A percentile compares a stretch with the other conserved stretches of the same genome.
Evolutionary conservation across 495 filamentous ascomycete genomes (phyloP).

Genomic region (Tirmania nivea): DNA sequence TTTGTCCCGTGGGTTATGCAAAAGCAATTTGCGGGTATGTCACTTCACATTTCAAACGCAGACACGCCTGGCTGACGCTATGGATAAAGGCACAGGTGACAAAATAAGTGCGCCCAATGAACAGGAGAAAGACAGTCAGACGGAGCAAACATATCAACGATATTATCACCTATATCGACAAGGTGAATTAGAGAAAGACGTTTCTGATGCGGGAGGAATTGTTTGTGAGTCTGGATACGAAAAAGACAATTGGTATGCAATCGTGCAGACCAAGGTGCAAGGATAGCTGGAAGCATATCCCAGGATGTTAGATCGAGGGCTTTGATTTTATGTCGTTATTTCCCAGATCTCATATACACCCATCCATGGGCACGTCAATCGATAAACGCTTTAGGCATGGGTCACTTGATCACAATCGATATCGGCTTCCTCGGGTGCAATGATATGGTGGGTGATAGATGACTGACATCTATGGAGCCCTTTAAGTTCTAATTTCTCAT

Average conservation of each 20-base stretch:
- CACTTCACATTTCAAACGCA: not conserved
- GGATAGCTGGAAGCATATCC: not conserved
- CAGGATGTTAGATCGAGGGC: no score
- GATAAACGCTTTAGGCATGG: no score
- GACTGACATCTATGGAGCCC: no score
- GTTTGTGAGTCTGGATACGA: slow-evolving; percentile 77
- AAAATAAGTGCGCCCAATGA: slow-evolving; percentile 13
- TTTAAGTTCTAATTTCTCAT: no score
- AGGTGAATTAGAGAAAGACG: slow-evolving; percentile 69
- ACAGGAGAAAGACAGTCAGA: slow-evolving; percentile 3
- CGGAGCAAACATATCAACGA: slow-evolving; percentile 43
- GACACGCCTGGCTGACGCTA: not conserved
- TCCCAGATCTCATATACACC: no score
- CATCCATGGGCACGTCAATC: no score
- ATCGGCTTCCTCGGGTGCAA: no score
- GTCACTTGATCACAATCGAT: no score
- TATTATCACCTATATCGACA: slow-evolving; percentile 88
- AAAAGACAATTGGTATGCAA: slow-evolving; percentile 95
- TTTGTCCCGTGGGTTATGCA: slow-evolving; percentile 85
- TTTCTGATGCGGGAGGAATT: slow-evolving; percentile 47
- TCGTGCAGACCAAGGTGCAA: slow-evolving; percentile 15
- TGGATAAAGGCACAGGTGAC: slow-evolving; percentile 2
- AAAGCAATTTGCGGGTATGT: not conserved
- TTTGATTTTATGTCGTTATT: no score
- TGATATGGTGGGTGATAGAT: no score